Evolutionary conservation across 1,139 yeast genomes (phyloP).

Genomic region (Insectozyma bohioensis): DNA sequence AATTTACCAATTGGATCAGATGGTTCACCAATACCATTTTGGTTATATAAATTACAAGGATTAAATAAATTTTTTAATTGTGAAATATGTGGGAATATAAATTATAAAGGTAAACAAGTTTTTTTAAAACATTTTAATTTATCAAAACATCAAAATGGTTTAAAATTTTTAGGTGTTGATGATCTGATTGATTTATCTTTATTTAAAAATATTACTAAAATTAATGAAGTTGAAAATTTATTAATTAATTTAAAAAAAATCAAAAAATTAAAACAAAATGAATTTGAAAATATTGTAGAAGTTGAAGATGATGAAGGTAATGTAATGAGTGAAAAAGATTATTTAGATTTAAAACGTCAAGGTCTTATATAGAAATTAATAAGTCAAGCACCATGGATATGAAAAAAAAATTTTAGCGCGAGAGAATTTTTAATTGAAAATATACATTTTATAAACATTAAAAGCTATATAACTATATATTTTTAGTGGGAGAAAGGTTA

Average conservation of each 20-base stretch:
- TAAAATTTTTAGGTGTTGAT: conserved; percentile 69
- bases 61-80: conserved; percentile 71
- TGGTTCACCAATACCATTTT: conserved; percentile 88
- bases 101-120: conserved; percentile 70
- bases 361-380: conserved; percentile 68
- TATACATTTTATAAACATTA: neutral
- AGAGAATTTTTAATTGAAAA: too few species aligned
- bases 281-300: conserved; percentile 62
- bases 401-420: too few species aligned
- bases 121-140: conserved; percentile 76
- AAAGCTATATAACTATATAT: too few species aligned
- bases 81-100: conserved; percentile 81
- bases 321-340: conserved; percentile 82
- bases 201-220: conserved; percentile 65
- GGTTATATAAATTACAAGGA: conserved; percentile 92
- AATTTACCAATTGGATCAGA: conserved; percentile 82
- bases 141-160: conserved; percentile 69
- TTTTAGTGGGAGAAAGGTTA: too few species aligned
- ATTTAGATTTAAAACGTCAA: conserved; percentile 80
- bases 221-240: conserved; percentile 66
- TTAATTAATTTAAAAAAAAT: conserved; percentile 50
- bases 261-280: conserved; percentile 37
- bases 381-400: too few species aligned
- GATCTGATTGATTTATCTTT: conserved; percentile 26
- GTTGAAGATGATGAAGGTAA: conserved; percentile 93